These are phyloP conservation scores for Camellia japonica DNA, from an alignment of 148 eudicot genomes.

Conservation along the genomic window DNA sequence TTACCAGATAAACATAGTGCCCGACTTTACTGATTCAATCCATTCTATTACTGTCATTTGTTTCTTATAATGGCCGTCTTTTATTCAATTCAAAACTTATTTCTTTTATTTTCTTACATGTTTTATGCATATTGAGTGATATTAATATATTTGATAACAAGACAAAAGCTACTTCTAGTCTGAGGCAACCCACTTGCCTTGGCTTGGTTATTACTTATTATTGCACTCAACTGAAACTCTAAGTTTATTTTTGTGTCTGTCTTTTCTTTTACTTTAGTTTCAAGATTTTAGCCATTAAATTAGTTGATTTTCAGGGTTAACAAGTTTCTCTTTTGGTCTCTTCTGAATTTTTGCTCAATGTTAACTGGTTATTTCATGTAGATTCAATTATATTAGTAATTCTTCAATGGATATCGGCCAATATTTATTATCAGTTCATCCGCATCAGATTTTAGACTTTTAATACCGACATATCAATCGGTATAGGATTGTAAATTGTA, in stretches of 20 bases:
- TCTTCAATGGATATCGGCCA: background rate
- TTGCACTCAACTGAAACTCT: background rate
- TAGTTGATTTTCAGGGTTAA: background rate
- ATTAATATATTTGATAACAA: background rate
- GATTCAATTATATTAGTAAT: background rate
- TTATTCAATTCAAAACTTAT: background rate
- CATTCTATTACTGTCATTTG: background rate
- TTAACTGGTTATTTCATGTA: background rate
- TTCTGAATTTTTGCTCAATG: background rate
- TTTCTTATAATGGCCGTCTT: background rate
- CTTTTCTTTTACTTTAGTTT: background rate
- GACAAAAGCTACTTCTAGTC: background rate
- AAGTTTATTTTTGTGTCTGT: background rate
- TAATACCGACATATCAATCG: too few species aligned
- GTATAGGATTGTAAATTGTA: too few species aligned
- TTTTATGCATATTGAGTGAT: background rate
- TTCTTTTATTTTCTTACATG: background rate
- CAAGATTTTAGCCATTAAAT: background rate
- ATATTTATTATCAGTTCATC: too few species aligned
- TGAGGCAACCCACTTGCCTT: background rate
- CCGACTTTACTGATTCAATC: background rate
- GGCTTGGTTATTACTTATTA: background rate
- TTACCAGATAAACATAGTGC: background rate
- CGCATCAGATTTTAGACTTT: too few species aligned
- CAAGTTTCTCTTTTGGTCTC: background rate